Conservation (phyloP, 331 rosid genomes). For the Quercus lobata region DNA sequence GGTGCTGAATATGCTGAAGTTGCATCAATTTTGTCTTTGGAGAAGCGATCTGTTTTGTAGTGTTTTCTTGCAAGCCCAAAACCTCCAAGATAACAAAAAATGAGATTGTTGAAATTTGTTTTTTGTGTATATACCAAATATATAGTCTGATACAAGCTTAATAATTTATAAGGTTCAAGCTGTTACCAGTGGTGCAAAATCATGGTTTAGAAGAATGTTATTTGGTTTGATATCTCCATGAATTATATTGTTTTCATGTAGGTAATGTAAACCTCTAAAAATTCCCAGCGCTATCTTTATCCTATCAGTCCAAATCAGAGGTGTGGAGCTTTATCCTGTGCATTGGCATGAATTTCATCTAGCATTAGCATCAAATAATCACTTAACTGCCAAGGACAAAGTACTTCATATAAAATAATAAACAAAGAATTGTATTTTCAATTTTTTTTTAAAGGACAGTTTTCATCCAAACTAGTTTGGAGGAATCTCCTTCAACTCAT, state of each 20-base stretch:
- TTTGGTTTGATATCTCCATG: slow-evolving; percentile 46
- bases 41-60: not conserved
- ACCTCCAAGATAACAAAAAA: slow-evolving; percentile 37
- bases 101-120: not conserved
- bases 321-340: slow-evolving; percentile 31
- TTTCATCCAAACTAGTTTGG: too few species aligned
- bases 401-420: not conserved
- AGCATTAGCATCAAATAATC: not conserved
- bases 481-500: too few species aligned
- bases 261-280: slow-evolving; percentile 34
- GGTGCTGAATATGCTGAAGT: slow-evolving; percentile 34
- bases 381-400: not conserved
- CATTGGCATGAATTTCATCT: slow-evolving; percentile 17
- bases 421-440: not conserved
- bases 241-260: slow-evolving; percentile 39
- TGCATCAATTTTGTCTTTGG: slow-evolving; percentile 21
- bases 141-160: not conserved
- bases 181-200: slow-evolving; percentile 40
- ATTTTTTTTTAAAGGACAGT: too few species aligned
- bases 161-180: slow-evolving; percentile 17
- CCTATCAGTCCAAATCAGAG: slow-evolving; percentile 42
- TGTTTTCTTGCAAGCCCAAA: slow-evolving; percentile 29
- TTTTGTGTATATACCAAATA: too few species aligned
- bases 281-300: slow-evolving; percentile 31
- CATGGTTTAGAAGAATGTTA: slow-evolving; percentile 47